Conservation (phyloP, 2,329 filamentous ascomycete genomes). For the Dothideomycetes sp. region DNA sequence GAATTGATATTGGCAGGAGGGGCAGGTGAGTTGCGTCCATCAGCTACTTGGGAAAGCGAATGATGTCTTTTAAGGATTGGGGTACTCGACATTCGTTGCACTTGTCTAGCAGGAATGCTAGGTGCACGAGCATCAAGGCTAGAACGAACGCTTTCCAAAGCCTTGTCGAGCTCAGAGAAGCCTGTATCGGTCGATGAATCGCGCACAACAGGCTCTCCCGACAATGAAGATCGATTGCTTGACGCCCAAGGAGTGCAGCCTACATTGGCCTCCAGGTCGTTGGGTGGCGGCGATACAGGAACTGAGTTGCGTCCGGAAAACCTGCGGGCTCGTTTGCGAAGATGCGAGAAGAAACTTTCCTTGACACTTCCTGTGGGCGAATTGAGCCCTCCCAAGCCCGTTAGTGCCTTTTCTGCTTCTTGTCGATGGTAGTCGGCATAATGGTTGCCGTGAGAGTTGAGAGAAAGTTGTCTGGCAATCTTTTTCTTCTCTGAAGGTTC, state of each 20-base stretch:
- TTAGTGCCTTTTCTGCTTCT: constrained; percentile 83
- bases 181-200: constrained; percentile 40
- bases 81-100: constrained; percentile 30
- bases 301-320: constrained; percentile 86
- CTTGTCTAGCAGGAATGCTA: constrained; percentile 11
- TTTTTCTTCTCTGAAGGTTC: constrained; percentile 73
- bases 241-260: constrained; percentile 78
- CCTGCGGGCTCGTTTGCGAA: constrained; percentile 83
- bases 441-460: constrained; percentile 85
- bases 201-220: constrained; percentile 31
- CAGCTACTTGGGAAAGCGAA: constrained; percentile 34
- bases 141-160: constrained; percentile 51
- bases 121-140: constrained; percentile 40
- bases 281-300: constrained; percentile 65
- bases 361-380: constrained; percentile 74
- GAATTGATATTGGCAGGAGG: constrained; percentile 27
- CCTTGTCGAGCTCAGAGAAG: constrained; percentile 52
- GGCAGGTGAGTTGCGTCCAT: constrained; percentile 48
- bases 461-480: constrained; percentile 86
- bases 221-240: constrained; percentile 77
- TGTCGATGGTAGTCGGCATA: constrained; percentile 72
- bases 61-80: constrained; percentile 41
- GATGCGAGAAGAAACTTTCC: constrained; percentile 96
- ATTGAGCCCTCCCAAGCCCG: constrained; percentile 64
- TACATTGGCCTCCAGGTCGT: constrained; percentile 87